Evolutionary conservation across 1,284 basidiomycete genomes (phyloP).

Genomic region (Pascua guehoae): DNA sequence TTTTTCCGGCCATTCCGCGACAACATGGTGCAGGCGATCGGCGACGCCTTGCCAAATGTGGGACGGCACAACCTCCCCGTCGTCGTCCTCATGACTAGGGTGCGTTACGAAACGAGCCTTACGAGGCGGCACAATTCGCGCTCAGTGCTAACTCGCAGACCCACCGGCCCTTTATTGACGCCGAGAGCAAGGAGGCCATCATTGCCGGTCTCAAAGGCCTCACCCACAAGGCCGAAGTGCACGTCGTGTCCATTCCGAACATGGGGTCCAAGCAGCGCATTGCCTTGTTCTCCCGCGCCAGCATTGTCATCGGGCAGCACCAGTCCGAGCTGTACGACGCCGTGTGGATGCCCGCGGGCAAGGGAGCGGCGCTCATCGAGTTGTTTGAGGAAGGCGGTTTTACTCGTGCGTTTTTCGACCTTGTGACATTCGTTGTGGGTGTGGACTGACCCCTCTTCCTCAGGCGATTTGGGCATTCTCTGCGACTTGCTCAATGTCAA

Average conservation of each 20-base stretch:
- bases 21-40: conserved; percentile 28
- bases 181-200: conserved; percentile 24
- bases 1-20: conserved; percentile 35
- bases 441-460: background rate
- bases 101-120: conserved; percentile 1
- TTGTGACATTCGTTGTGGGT: too few relatives aligned
- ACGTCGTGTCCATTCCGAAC: conserved; percentile 29
- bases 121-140: too few relatives aligned
- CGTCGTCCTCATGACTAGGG: conserved; percentile 39
- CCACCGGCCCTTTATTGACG: background rate
- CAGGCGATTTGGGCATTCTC: conserved; percentile 37
- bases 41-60: conserved; percentile 12
- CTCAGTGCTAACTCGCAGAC: background rate
- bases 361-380: conserved; percentile 25
- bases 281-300: conserved; percentile 31
- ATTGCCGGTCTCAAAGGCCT: conserved; percentile 34
- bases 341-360: conserved; percentile 36
- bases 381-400: conserved; percentile 30
- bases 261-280: conserved; percentile 37
- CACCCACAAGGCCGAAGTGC: conserved; percentile 39
- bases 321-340: conserved; percentile 29
- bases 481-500: conserved; percentile 29
- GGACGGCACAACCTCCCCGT: conserved; percentile 29
- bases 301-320: conserved; percentile 38
- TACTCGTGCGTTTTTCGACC: conserved; percentile 22